A percentile compares a stretch with the other conserved stretches of the same genome.
Conservation (phyloP, 2,329 filamentous ascomycete species). For the Monosporascus cannonballus region DNA sequence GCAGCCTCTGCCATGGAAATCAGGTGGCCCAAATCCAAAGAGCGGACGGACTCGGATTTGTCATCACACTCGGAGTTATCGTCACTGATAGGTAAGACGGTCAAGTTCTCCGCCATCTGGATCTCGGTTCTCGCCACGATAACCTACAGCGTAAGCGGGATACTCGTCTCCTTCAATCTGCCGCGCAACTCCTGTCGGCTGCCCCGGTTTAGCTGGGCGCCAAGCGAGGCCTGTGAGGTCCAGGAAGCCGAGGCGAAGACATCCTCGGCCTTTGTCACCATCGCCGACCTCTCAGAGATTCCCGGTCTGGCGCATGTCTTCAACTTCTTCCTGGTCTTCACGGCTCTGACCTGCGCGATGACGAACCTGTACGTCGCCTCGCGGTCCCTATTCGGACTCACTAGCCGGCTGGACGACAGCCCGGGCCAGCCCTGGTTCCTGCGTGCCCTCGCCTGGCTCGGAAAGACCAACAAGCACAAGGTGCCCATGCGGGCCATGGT, state of each 20-base stretch:
- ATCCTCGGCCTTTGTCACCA: conserved; percentile 21
- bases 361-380: conserved; percentile 31
- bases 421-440: conserved; percentile 17
- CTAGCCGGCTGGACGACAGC: conserved; percentile 22
- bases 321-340: conserved; percentile 28
- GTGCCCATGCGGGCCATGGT: conserved; percentile 33
- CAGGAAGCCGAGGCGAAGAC: conserved; percentile 1
- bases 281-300: conserved; percentile 8
- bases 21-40: conserved; percentile 15
- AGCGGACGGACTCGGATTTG: conserved; percentile 5
- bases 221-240: neutral
- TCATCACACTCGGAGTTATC: conserved; percentile 3
- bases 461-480: conserved; percentile 22
- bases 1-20: conserved; percentile 27
- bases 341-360: conserved; percentile 25
- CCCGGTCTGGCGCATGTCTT: conserved; percentile 19
- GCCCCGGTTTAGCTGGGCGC: conserved; percentile 19
- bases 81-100: conserved; percentile 17
- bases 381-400: conserved; percentile 26
- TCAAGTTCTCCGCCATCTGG: conserved; percentile 20
- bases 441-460: conserved; percentile 24
- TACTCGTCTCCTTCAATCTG: conserved; percentile 21
- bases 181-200: conserved; percentile 13
- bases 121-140: conserved; percentile 20
- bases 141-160: conserved; percentile 20